Evolutionary conservation across 75 land plant species (phyloP).

Genomic region (Chamaecyparis obtusa): DNA sequence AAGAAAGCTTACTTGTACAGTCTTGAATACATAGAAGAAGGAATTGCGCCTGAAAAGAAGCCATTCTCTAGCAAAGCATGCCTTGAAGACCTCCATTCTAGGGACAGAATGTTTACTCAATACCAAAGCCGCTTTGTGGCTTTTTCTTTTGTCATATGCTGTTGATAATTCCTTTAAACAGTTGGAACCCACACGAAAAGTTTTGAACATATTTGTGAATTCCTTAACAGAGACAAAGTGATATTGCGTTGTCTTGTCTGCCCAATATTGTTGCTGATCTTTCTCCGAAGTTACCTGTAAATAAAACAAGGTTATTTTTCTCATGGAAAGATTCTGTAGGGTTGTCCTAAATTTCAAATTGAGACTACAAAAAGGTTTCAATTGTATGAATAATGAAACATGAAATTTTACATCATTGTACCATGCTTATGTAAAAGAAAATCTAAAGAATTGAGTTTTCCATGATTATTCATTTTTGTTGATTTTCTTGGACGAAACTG

Average conservation of each 20-base stretch:
- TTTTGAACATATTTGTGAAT: constrained; percentile 56
- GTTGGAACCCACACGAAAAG: constrained; percentile 58
- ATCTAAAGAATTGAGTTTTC: not conserved
- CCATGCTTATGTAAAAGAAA: not conserved
- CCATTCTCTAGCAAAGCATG: constrained; percentile 19
- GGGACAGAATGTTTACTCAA: constrained; percentile 48
- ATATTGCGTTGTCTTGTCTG: constrained; percentile 41
- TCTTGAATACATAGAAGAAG: constrained; percentile 19
- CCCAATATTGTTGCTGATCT: constrained; percentile 89
- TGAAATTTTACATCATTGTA: not conserved
- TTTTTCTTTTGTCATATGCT: constrained; percentile 51
- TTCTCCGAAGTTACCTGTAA: constrained; percentile 79
- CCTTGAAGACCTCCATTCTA: constrained; percentile 39
- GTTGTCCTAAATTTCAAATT: not conserved
- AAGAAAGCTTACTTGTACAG: constrained; percentile 12
- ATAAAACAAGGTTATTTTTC: not conserved
- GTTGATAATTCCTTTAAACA: constrained; percentile 51
- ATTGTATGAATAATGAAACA: not conserved
- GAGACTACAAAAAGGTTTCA: not conserved
- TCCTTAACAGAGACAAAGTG: constrained; percentile 60
- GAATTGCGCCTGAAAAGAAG: constrained; percentile 28
- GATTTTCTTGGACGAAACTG: not conserved
- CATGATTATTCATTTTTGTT: not conserved
- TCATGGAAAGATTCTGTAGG: not conserved
- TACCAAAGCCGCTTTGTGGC: constrained; percentile 75